phyloP scores from a whole-genome alignment of 768 basidiomycete genomes.

The Inosperma sp. region DNA sequence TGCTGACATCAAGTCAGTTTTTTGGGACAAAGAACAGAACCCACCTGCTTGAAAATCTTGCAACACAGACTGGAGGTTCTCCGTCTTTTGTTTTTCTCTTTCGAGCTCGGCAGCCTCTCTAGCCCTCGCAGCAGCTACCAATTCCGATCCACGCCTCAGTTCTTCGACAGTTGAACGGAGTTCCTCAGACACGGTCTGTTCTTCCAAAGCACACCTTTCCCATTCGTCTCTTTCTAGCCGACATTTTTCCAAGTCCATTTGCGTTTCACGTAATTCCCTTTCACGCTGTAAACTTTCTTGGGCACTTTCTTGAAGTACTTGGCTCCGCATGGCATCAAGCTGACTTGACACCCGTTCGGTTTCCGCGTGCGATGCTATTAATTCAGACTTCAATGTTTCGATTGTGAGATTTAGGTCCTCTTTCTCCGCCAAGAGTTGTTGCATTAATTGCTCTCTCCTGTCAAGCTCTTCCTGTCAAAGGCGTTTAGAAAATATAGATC shows the following conservation, averaged over 20 bases:
- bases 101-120: slow-evolving; percentile 55
- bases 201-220: slow-evolving; percentile 49
- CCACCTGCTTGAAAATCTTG: slow-evolving; percentile 92
- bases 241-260: slow-evolving; percentile 84
- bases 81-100: slow-evolving; percentile 65
- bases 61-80: slow-evolving; percentile 86
- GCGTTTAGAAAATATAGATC: neutral
- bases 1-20: slow-evolving; percentile 4
- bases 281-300: slow-evolving; percentile 71
- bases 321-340: slow-evolving; percentile 60
- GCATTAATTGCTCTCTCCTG: slow-evolving; percentile 79
- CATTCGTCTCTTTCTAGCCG: slow-evolving; percentile 71
- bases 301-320: slow-evolving; percentile 60
- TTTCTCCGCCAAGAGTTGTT: slow-evolving; percentile 71
- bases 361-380: slow-evolving; percentile 73
- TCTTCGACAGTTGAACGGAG: slow-evolving; percentile 51
- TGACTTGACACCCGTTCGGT: slow-evolving; percentile 64
- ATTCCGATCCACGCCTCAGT: slow-evolving; percentile 60
- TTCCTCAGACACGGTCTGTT: slow-evolving; percentile 70
- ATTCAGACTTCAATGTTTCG: slow-evolving; percentile 76
- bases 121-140: slow-evolving; percentile 49
- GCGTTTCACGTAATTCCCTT: slow-evolving; percentile 72
- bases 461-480: slow-evolving; percentile 92
- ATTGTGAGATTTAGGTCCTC: slow-evolving; percentile 68
- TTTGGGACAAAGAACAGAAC: slow-evolving; percentile 24